These are phyloP conservation scores for Colletotrichum sp. DNA, from an alignment of 2,329 filamentous ascomycete genomes.

Conservation along the genomic window DNA sequence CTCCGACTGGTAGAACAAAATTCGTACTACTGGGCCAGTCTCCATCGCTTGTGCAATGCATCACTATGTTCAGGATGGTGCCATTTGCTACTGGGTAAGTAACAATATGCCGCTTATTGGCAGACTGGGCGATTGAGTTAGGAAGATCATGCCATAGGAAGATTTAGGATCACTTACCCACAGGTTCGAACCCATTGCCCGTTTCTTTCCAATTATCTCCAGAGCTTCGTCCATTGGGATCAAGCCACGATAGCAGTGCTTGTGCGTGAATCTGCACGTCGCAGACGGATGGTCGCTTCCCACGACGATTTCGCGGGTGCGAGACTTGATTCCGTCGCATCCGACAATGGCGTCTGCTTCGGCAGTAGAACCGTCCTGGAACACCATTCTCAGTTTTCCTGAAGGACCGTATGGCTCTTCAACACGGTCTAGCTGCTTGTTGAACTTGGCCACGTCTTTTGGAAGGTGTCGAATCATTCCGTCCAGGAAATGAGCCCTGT, in stretches of 20 bases:
- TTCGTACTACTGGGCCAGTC: conserved; percentile 30
- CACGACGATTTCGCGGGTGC: conserved; percentile 53
- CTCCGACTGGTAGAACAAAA: conserved; percentile 23
- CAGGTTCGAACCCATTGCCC: conserved; percentile 47
- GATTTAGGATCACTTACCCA: conserved; percentile 51
- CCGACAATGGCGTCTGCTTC: conserved; percentile 51
- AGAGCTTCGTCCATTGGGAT: conserved; percentile 56
- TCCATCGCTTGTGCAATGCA: conserved; percentile 36
- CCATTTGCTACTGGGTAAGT: conserved; percentile 63
- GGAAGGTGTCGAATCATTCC: conserved; percentile 42
- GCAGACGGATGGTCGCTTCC: conserved; percentile 41
- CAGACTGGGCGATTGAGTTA: conserved; percentile 30
- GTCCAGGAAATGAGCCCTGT: conserved; percentile 29
- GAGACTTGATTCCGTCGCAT: conserved; percentile 64
- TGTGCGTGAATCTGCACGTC: conserved; percentile 52
- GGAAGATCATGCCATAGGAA: not conserved
- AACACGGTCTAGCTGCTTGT: conserved; percentile 33
- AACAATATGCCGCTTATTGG: conserved; percentile 58
- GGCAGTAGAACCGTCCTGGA: conserved; percentile 42
- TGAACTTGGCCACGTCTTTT: conserved; percentile 24
- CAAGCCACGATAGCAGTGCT: conserved; percentile 60
- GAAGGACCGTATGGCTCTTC: conserved; percentile 20
- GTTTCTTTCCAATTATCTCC: conserved; percentile 46
- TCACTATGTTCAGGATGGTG: conserved; percentile 59
- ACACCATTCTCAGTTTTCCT: conserved; percentile 30